Conservation (phyloP, 208 protist species). For the Trichomonas vaginalis region DNA sequence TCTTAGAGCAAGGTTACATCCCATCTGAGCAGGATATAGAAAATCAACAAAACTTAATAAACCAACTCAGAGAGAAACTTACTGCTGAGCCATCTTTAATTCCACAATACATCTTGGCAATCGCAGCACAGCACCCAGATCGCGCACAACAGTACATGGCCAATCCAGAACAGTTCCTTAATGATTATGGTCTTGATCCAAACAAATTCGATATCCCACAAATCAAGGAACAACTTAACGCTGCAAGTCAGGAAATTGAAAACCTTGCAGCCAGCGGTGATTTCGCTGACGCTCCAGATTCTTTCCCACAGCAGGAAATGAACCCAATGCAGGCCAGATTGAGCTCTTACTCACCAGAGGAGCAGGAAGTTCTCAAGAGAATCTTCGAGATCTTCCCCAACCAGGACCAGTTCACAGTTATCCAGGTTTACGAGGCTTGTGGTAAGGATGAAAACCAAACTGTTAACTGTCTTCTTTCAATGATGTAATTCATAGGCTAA, state of each 20-base stretch:
- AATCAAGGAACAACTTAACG: not conserved
- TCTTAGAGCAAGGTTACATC: not conserved
- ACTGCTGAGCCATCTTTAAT: not conserved
- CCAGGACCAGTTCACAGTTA: not conserved
- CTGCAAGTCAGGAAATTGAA: not conserved
- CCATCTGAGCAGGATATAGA: not conserved
- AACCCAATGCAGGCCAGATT: not conserved
- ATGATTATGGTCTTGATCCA: not conserved
- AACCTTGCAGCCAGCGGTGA: not conserved
- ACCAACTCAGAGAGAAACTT: not conserved
- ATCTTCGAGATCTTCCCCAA: not conserved
- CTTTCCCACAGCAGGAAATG: not conserved
- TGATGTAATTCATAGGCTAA: too few relatives aligned
- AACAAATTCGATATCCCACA: not conserved
- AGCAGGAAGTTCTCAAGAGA: not conserved
- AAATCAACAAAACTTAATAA: not conserved
- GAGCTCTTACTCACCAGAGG: not conserved
- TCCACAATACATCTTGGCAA: not conserved
- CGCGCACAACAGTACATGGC: too few relatives aligned
- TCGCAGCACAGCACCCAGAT: not conserved
- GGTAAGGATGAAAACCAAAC: constrained; percentile 19
- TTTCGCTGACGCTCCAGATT: not conserved
- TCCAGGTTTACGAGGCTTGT: constrained; percentile 18
- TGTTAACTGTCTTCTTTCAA: not conserved
- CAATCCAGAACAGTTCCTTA: not conserved